Evolutionary conservation across 2,329 filamentous ascomycete species (phyloP).

Genomic region (Botryotinia convoluta): DNA sequence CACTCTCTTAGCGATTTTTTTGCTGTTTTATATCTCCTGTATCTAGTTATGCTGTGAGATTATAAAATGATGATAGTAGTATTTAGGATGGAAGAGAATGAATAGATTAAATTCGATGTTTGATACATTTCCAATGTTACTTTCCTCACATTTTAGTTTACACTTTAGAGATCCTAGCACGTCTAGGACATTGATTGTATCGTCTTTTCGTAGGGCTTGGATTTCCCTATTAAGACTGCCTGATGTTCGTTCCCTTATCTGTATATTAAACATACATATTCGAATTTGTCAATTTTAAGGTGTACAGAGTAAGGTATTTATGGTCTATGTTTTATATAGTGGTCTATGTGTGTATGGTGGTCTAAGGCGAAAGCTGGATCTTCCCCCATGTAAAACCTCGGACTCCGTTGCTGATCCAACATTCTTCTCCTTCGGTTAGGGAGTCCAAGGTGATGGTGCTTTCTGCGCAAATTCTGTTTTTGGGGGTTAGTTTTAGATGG

Average conservation of each 20-base stretch:
- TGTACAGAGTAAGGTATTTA: no score
- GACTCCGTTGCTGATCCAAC: slow-evolving; percentile 88
- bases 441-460: slow-evolving; percentile 57
- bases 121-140: neutral
- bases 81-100: neutral
- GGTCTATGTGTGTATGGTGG: no score
- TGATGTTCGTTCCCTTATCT: neutral
- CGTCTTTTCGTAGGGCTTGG: neutral
- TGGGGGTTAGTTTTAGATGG: neutral
- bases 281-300: no score
- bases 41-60: neutral
- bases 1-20: neutral
- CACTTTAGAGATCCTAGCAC: neutral
- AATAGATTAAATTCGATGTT: neutral
- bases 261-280: no score
- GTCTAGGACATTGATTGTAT: neutral
- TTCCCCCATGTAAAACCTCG: slow-evolving; percentile 66
- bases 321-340: no score
- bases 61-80: no score
- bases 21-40: neutral
- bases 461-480: slow-evolving; percentile 58
- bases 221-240: neutral
- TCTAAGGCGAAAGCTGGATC: slow-evolving; percentile 26
- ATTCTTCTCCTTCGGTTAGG: slow-evolving; percentile 68
- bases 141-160: neutral